Evolutionary conservation across 345 rosid genomes (phyloP).

Genomic region (Arabis hirsuta): DNA sequence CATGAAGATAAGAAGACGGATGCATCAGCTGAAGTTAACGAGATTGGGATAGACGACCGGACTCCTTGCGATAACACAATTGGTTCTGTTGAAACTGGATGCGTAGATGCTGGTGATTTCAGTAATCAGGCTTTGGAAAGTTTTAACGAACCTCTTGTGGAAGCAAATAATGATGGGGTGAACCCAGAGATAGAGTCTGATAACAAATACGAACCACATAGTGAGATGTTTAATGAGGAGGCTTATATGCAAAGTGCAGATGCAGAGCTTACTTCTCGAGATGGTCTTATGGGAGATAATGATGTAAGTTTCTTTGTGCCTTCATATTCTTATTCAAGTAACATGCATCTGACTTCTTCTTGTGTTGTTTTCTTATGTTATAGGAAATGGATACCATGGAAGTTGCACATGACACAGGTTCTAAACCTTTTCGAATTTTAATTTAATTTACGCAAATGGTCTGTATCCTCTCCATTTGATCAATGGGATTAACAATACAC

Average conservation of each 20-base stretch:
- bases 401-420: slow-evolving; percentile 89
- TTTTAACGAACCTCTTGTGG: slow-evolving; percentile 49
- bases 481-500: slow-evolving; percentile 1
- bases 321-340: slow-evolving; percentile 20
- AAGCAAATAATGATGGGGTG: slow-evolving; percentile 44
- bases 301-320: slow-evolving; percentile 53
- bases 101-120: slow-evolving; percentile 43
- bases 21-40: slow-evolving; percentile 42
- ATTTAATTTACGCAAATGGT: slow-evolving; percentile 9
- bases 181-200: slow-evolving; percentile 45
- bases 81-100: slow-evolving; percentile 37
- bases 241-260: slow-evolving; percentile 48
- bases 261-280: slow-evolving; percentile 41
- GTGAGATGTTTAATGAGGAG: slow-evolving; percentile 46
- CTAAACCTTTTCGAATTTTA: slow-evolving; percentile 24
- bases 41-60: slow-evolving; percentile 38
- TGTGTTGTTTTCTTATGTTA: slow-evolving; percentile 36
- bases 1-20: slow-evolving; percentile 51
- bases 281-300: slow-evolving; percentile 43
- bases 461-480: slow-evolving; percentile 22
- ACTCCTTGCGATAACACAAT: slow-evolving; percentile 38
- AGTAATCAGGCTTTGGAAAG: slow-evolving; percentile 41
- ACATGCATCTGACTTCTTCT: slow-evolving; percentile 22
- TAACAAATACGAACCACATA: slow-evolving; percentile 43
- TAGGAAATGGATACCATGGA: slow-evolving; percentile 68